phyloP scores from a whole-genome alignment of 805 yeast genomes.

The Candida parachauliodes region DNA sequence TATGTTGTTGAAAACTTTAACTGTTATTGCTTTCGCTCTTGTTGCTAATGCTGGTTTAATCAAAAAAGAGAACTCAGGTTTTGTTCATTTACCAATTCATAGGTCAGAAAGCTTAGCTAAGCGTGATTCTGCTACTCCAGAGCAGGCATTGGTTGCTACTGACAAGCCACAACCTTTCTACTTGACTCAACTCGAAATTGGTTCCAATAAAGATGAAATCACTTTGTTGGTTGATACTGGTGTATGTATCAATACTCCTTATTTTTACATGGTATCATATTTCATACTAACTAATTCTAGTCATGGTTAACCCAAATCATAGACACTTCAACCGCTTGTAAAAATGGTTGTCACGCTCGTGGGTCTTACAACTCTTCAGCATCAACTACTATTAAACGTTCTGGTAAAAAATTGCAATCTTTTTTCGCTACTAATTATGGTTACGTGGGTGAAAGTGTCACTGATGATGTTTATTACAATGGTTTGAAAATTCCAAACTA shows the following conservation, averaged over 20 bases:
- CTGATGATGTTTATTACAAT: no score
- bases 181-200: background rate
- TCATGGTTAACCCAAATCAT: slow-evolving; percentile 5
- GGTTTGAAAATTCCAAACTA: no score
- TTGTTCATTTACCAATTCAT: slow-evolving; percentile 1
- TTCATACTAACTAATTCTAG: background rate
- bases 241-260: background rate
- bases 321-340: background rate
- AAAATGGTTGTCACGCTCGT: background rate
- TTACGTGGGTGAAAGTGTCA: no score
- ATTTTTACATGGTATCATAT: background rate
- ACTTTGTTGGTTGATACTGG: slow-evolving; percentile 1
- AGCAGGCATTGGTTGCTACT: background rate
- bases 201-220: slow-evolving; percentile 3
- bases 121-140: background rate
- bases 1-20: no score
- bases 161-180: background rate
- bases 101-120: background rate
- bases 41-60: background rate
- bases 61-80: slow-evolving; percentile 2
- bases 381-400: background rate
- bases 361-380: background rate
- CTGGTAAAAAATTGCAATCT: no score
- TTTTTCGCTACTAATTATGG: no score
- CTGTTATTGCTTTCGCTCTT: background rate